Evolutionary conservation across 768 basidiomycete genomes (phyloP), one percentile per base, ranked within the genome.

Genomic region (Boletellus sp.): DNA sequence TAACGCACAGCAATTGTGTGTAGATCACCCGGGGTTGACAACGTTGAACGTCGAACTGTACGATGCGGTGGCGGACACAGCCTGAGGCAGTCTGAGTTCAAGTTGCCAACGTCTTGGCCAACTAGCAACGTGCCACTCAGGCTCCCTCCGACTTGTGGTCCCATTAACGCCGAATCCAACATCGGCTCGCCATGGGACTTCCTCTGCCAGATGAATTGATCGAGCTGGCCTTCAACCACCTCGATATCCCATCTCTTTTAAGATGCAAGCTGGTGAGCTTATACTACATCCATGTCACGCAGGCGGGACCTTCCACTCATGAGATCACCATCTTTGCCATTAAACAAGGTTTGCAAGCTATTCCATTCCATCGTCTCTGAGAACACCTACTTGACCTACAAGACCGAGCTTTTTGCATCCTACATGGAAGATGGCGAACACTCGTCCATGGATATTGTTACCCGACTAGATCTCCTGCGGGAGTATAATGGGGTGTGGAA

Each of bases 191-290:
- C 6, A 64, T 63, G 66, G 36, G 36, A n/a, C 39, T 62, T 32
- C 40, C 52, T 24, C 50, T 72, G 3, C 70, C 70, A 12, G 54
- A 63, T 16, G 70, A 72, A 50, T 26, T 72, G 33, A 49, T 58
- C n/a, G 55, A 51, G 22, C 24, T 57, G 20, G 43, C 61, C 11
- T 63, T 68, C 45, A 36, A 49, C 39, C 42, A 58, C 9, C 69
- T 72, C 7, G 71, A 72, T 45, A 36, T 51, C n/a, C 28, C 44
- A 6, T 61, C 64, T 35, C 61, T 71, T 26, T 24, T 68, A 42
- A 53, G 38, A 45, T 62, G 69, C 42, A 62, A 44, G 45, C 59
- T 61, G 37, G 69, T 66, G 37, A 50, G 63, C 45, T 22, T n/a
- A 32, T n/a, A n/a, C n/a, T n/a, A n/a, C n/a, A n/a, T 17, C 3